These are phyloP conservation scores for Trametes hirsuta DNA, from an alignment of 1,284 basidiomycete species.

Conservation along the genomic window DNA sequence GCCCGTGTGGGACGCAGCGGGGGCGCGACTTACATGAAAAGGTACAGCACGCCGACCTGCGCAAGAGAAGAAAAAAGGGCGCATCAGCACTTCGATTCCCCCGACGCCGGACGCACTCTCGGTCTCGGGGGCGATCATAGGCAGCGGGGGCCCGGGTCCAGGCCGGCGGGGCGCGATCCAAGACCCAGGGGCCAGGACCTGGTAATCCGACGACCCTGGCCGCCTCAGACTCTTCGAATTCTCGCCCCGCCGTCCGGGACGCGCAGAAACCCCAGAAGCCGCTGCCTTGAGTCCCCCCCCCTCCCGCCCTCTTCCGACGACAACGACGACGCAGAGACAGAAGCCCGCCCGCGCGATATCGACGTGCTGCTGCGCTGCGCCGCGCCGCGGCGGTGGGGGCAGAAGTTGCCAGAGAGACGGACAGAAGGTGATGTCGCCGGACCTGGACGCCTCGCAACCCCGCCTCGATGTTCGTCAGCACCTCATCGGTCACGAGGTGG, in stretches of 20 bases:
- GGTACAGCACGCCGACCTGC: constrained; percentile 74
- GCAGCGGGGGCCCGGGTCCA: not conserved
- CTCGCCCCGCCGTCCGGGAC: no score
- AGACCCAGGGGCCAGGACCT: no score
- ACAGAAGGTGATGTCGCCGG: constrained; percentile 14
- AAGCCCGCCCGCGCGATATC: not conserved
- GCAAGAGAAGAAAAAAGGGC: not conserved
- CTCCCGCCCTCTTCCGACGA: no score
- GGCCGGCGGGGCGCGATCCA: no score
- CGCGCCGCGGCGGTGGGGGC: not conserved
- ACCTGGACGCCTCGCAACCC: constrained; percentile 77
- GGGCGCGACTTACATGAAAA: constrained; percentile 63
- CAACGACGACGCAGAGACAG: not conserved
- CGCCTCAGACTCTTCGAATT: no score
- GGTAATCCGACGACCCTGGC: no score
- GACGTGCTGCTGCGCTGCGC: not conserved
- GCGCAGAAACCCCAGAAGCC: no score
- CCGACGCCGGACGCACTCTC: not conserved
- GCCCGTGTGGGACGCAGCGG: not conserved
- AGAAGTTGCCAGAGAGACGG: constrained; percentile 26
- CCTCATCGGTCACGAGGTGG: constrained; percentile 86
- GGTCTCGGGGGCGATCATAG: not conserved
- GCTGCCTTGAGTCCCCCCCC: no score
- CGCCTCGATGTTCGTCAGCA: constrained; percentile 70
- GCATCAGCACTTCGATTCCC: constrained; percentile 2